Evolutionary conservation across 2,329 filamentous ascomycete species (phyloP).

Genomic region (Nemania serpens): DNA sequence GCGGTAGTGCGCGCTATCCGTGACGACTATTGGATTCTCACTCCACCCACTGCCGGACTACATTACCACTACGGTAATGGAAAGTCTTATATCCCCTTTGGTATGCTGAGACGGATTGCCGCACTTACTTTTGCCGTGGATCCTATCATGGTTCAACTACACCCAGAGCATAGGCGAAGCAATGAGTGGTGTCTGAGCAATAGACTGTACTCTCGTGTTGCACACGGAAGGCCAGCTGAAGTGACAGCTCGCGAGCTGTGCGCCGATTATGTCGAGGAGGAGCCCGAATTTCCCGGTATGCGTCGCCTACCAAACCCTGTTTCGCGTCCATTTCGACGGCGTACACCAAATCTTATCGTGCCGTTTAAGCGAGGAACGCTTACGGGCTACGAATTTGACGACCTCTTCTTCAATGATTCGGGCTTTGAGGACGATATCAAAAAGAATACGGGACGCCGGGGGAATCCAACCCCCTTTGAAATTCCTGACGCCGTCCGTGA

Average conservation of each 20-base stretch:
- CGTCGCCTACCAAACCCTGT: background rate
- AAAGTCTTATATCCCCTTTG: slow-evolving; percentile 24
- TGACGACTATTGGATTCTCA: slow-evolving; percentile 25
- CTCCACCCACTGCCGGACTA: slow-evolving; percentile 16
- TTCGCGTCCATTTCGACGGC: background rate
- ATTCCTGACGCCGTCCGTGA: slow-evolving; percentile 9
- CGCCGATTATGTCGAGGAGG: background rate
- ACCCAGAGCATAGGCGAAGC: slow-evolving; percentile 21
- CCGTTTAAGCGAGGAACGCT: slow-evolving; percentile 27
- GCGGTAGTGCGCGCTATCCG: slow-evolving; percentile 20
- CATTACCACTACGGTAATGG: slow-evolving; percentile 34
- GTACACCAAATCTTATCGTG: background rate
- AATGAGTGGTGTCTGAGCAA: slow-evolving; percentile 23
- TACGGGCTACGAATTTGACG: background rate
- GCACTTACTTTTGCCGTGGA: slow-evolving; percentile 32
- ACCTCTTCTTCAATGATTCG: too few relatives aligned
- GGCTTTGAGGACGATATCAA: too few relatives aligned
- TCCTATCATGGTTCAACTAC: slow-evolving; percentile 32
- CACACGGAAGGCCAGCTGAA: slow-evolving; percentile 13
- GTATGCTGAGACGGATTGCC: slow-evolving; percentile 26
- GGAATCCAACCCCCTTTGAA: background rate
- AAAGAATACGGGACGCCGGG: too few relatives aligned
- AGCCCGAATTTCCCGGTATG: background rate
- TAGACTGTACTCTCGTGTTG: slow-evolving; percentile 26
- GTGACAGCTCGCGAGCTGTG: background rate